A percentile compares a stretch with the other conserved stretches of the same genome.
These are phyloP conservation scores for Nepenthes mirabilis DNA, from an alignment of 148 eudicot genomes.

Conservation along the genomic window DNA sequence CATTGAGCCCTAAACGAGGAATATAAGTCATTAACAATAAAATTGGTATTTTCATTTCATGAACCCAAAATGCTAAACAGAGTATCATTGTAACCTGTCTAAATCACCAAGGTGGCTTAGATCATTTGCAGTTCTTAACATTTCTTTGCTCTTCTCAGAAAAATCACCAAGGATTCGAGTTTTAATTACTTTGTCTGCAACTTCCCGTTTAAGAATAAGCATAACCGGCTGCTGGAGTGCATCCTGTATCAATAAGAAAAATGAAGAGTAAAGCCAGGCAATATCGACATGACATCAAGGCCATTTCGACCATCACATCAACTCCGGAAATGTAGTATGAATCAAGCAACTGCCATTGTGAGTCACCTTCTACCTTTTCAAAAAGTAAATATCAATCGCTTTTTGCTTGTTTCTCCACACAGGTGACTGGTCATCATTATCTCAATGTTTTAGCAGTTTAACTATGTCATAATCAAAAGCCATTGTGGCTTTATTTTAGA, in stretches of 20 bases:
- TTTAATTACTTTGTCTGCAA: constrained; percentile 27
- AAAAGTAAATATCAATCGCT: too few relatives aligned
- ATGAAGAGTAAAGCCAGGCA: background rate
- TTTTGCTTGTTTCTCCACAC: too few relatives aligned
- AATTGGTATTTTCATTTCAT: background rate
- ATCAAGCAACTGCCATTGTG: too few relatives aligned
- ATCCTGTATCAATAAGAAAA: constrained; percentile 30
- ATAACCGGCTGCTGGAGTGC: constrained; percentile 66
- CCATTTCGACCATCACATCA: too few relatives aligned
- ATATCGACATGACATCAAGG: background rate
- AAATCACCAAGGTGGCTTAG: constrained; percentile 21
- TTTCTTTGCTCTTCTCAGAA: constrained; percentile 21
- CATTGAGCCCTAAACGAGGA: constrained; percentile 37
- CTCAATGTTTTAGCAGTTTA: too few relatives aligned
- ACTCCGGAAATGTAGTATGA: too few relatives aligned
- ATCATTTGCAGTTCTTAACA: constrained; percentile 29
- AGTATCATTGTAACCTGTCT: constrained; percentile 24
- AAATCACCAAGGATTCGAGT: constrained; percentile 18
- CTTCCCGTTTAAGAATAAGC: constrained; percentile 42
- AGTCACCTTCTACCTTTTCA: too few relatives aligned
- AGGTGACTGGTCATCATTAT: too few relatives aligned
- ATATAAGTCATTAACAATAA: background rate
- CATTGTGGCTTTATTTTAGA: too few relatives aligned
- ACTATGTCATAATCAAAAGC: too few relatives aligned
- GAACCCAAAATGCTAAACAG: background rate